Conservation (phyloP, 495 filamentous ascomycete genomes). For the Aspergillus leporis region DNA sequence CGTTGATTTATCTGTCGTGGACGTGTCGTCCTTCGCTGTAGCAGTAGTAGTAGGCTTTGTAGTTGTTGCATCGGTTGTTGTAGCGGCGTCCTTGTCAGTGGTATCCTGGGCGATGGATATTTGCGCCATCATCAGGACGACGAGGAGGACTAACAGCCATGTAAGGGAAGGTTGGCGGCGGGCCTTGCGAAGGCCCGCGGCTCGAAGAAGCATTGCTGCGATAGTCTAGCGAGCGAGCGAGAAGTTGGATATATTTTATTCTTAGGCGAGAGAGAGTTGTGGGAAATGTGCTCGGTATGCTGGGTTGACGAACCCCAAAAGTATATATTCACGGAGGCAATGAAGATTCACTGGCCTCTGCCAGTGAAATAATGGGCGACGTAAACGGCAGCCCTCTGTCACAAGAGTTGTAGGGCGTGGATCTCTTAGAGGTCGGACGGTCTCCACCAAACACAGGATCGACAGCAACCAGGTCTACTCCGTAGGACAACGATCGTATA, state of each 20-base stretch:
- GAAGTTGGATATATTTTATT: neutral
- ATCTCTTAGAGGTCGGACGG: conserved; percentile 13
- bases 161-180: conserved; percentile 23
- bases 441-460: conserved; percentile 19
- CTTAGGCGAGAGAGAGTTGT: neutral
- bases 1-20: conserved; percentile 19
- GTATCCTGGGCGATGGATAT: conserved; percentile 17
- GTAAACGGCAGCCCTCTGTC: conserved; percentile 3
- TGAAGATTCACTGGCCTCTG: neutral
- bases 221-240: neutral
- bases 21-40: conserved; percentile 19
- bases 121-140: conserved; percentile 19
- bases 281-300: neutral
- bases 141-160: conserved; percentile 24
- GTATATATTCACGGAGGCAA: neutral
- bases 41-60: conserved; percentile 19
- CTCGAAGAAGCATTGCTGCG: conserved; percentile 19
- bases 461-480: neutral
- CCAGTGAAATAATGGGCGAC: neutral
- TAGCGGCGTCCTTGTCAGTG: conserved; percentile 13
- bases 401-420: conserved; percentile 13
- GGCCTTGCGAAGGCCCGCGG: conserved; percentile 27
- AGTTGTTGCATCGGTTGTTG: conserved; percentile 25
- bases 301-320: neutral
- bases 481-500: conserved; percentile 2